Base-by-base conservation (phyloP, 768 basidiomycete genomes). In the Multifurca ochricompacta region DNA sequence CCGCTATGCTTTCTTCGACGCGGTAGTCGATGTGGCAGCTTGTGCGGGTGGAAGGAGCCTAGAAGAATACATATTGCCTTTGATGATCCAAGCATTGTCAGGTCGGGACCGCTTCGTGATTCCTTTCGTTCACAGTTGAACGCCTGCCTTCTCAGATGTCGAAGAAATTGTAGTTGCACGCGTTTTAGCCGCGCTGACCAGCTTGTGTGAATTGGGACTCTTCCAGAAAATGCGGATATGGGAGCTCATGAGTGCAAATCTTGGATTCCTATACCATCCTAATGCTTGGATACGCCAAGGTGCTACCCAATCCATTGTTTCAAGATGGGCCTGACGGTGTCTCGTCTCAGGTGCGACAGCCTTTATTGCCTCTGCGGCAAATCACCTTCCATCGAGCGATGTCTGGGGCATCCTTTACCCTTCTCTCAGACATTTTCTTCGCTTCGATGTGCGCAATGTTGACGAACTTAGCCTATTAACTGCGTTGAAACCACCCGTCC, bases 351-450 rank as follows among this genome's bases (percentile, higher is more conserved):
- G 88, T 21, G 82, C 94, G 16, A 83, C 82, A 11, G 83, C 90
- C 0, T 93, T 99, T 66, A 85, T 98, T 40, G 84, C 90, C 2
- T 83, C 91, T 4, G 86, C 91, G 8, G 85, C 87, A 2, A 82
- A 83, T 39, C 85, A 88, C 59, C 77, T 99, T 6, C 87, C 87
- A 0, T 69, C 75, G 2, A 92, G 91, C 49, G 96, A 99, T 65
- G 83, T 91, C 19, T 98, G 96, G 95, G 97, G 93, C 64, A 95
- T 98, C 37, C 68, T 99, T 8, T 98, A 98, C 62, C 95, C 96
- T 0, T 89, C 87, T 0, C 69, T 98, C 37, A 78, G 89, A 42
- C 86, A 92, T 62, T 82, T 93, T 54, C 73, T 98, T 35, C 85
- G 85, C 53, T 89, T 83, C 2, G 96, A 98, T 61, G 73, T 97